These are phyloP conservation scores for Ophiocordyceps sinensis DNA, from an alignment of 2,329 filamentous ascomycete species.

Conservation along the genomic window DNA sequence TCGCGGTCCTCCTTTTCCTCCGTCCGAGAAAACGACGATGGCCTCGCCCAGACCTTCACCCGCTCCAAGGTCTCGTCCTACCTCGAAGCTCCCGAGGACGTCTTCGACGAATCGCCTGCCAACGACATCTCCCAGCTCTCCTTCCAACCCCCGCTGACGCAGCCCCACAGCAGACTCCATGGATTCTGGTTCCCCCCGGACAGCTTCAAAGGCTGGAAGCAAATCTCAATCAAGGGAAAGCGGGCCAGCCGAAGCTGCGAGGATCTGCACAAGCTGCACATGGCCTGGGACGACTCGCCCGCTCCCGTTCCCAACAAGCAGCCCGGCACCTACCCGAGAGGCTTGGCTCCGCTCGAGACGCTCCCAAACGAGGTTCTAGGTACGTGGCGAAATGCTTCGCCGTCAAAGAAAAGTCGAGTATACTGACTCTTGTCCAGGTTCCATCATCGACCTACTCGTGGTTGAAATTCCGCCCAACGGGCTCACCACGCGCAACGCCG, in stretches of 20 bases:
- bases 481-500: constrained; percentile 60
- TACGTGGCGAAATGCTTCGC: constrained; percentile 25
- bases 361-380: constrained; percentile 58
- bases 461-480: constrained; percentile 60
- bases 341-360: constrained; percentile 45
- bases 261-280: constrained; percentile 39
- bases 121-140: constrained; percentile 27
- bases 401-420: background rate
- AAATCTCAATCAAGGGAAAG: constrained; percentile 43
- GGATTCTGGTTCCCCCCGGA: constrained; percentile 44
- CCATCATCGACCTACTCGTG: constrained; percentile 61
- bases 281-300: constrained; percentile 36
- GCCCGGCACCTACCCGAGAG: constrained; percentile 20
- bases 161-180: constrained; percentile 40
- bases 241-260: constrained; percentile 46
- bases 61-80: constrained; percentile 49
- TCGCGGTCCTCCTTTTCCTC: constrained; percentile 46
- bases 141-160: constrained; percentile 37
- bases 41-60: constrained; percentile 48
- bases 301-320: constrained; percentile 17
- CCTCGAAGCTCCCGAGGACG: constrained; percentile 31
- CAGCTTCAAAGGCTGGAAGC: constrained; percentile 47
- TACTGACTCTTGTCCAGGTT: constrained; percentile 27
- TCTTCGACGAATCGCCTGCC: constrained; percentile 34
- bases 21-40: constrained; percentile 43